Conservation (phyloP, 768 basidiomycete species). For the Naganishia vishniacii region DNA sequence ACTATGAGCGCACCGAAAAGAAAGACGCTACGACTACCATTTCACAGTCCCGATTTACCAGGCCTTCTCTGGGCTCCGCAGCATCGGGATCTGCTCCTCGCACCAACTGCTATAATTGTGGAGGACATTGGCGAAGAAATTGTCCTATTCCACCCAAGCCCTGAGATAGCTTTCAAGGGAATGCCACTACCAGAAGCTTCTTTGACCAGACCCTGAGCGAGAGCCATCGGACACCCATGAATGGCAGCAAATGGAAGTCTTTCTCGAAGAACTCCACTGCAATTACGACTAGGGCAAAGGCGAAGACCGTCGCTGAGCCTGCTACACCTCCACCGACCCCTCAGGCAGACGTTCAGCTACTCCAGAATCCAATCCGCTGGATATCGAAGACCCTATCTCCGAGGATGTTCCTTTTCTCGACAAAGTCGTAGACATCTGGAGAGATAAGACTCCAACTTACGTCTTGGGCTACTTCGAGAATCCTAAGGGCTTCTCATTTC, state of each 20-base stretch:
- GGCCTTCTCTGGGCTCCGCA: background rate
- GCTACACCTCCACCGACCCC: background rate
- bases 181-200: background rate
- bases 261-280: background rate
- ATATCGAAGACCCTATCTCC: background rate
- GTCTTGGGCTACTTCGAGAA: background rate
- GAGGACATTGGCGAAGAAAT: constrained; percentile 14
- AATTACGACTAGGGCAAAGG: background rate
- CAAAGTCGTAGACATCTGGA: background rate
- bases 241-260: background rate
- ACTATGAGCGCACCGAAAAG: background rate
- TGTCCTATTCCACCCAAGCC: constrained; percentile 1
- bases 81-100: background rate
- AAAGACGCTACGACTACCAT: background rate
- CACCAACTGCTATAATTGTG: background rate
- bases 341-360: no score
- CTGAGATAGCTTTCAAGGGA: background rate
- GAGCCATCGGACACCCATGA: background rate
- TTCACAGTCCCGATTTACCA: background rate
- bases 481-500: background rate
- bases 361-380: background rate
- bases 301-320: background rate
- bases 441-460: constrained; percentile 4
- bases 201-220: background rate
- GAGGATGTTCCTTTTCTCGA: background rate